Evolutionary conservation across 2,329 filamentous ascomycete species (phyloP), one percentile per base, ranked within the genome.

Genomic region (Pseudogymnoascus sp.): DNA sequence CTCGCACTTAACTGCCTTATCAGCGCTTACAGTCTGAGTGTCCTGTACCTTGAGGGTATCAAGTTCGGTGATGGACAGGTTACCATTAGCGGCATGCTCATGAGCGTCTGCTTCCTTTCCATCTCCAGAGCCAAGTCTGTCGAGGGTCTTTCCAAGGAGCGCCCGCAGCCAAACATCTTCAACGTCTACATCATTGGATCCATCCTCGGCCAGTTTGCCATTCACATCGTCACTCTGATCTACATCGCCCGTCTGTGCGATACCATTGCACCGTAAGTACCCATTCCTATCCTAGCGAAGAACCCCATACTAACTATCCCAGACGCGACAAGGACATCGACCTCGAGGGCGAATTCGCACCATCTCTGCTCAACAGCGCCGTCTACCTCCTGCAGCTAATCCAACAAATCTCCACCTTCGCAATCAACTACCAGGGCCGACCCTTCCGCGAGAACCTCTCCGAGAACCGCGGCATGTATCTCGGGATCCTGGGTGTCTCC

Each of bases 61-160:
- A 99, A 99, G 78, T 99, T 99, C 72, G 92, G 94, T 61, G 94
- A 99, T 72, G 91, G 92, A 3, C 94, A 99, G 76, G 94, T 97
- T 67, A 99, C 94, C 14, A 97, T 99, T 70, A 97, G 91, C 68
- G 94, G 94, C 68, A 97, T 99, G 90, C 87, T 99, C 74, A 97
- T 99, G 94, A 97, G 92, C 69, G 94, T 99, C 58, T 99, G 94
- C 78, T 99, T 99, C 82, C 78, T 99, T 70, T 97, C 92, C 64
- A 97, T 99, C 70, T 97, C 94, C n/a, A 88, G 94, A 63, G 94
- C 94, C 38, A 94, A 91, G 79, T 90, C 94, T 30, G 94, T 99
- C 59, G 94, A 99, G 77, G 88, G 89, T 36, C 80, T 99, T 22
- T 97, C 93, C 65, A 97, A 97, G 77, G 94, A 99, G 76, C 89